phyloP scores from a whole-genome alignment of 192 early-diverging fungal species.

The Haplosporangium gracile region DNA sequence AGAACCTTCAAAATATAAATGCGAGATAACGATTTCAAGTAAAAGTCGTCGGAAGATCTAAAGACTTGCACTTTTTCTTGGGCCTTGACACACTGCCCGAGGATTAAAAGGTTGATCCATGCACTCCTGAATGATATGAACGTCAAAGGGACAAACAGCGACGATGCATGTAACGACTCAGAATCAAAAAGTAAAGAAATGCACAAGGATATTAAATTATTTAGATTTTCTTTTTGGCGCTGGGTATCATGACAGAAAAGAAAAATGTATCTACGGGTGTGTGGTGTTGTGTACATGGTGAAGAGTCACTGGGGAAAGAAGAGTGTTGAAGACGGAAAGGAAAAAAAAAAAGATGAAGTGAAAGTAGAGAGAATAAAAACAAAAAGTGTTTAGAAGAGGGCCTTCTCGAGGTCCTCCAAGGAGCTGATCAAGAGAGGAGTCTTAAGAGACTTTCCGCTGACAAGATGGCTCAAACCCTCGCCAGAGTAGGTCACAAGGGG shows the following conservation, averaged over 20 bases:
- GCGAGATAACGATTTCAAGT: too few relatives aligned
- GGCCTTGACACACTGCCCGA: too few relatives aligned
- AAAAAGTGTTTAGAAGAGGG: conserved; percentile 25
- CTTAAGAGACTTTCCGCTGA: conserved; percentile 78
- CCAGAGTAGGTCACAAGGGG: conserved; percentile 93
- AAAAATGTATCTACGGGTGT: conserved; percentile 6
- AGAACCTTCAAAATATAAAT: neutral
- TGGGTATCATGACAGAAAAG: neutral
- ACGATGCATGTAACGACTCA: too few relatives aligned
- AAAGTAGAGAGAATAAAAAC: neutral
- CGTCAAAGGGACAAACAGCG: too few relatives aligned
- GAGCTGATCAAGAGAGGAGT: conserved; percentile 61
- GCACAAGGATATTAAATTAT: neutral
- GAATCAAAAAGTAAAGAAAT: too few relatives aligned
- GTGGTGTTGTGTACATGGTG: conserved; percentile 6
- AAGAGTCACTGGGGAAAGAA: neutral
- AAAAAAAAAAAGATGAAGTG: neutral
- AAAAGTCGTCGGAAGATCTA: too few relatives aligned
- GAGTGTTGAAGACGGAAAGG: neutral
- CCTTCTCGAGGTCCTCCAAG: conserved; percentile 41
- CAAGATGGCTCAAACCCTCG: conserved; percentile 84
- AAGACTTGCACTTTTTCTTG: too few relatives aligned
- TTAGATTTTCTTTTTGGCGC: conserved; percentile 3
- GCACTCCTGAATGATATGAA: too few relatives aligned
- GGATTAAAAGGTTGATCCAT: too few relatives aligned